Base-by-base conservation (phyloP, 176 grass and related monocot species). In the Aegilops umbellulata region DNA sequence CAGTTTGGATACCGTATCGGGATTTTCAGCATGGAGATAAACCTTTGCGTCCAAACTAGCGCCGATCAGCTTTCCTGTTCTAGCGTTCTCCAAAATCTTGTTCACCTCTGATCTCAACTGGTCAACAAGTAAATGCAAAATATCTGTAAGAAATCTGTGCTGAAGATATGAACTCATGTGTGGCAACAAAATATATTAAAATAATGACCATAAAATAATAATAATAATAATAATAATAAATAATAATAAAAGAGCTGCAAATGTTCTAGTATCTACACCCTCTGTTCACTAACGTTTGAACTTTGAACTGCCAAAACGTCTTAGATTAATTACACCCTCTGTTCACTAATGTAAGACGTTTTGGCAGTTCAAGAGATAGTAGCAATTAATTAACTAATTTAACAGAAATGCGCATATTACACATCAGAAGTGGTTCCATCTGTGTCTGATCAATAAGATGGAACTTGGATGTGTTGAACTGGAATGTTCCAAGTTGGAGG, bases 81-180 rank as follows among this genome's bases (percentile, higher is more conserved):
- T 90, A 85, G 93, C 96, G 60, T 80, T 95, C 89, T 98, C 96
- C 86, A 98, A 85, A 87, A 94, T 92, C 92, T 95, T 98, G 88
- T 98, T 98, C 90, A 98, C 93, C 89, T 98, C 96, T 29, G 96
- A 98, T 86, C 96, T 95, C 88, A 98, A 80, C 96, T 98, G 86
- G 12, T 85, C 42, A 65, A 78, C 27, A 65, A 84, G 32, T 35
- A 82, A 80, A 75, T 20, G 63, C 5, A 66, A 34, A 38, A 49
- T 84, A 20, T 27, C 71, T 74, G 49, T 31, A 74, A 57, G 10
- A 31, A 74, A 81, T 19, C n/a, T 76, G 55, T 55, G 41, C 4
- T 22, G 19, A 81, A 32, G 62, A 84, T 24, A 84, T 25, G 41
- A 91, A 84, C 69, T 26, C 81, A 7, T 62, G 47, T 10, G 8